Conservation (phyloP, 2,329 filamentous ascomycete species). For the Eurotiales sp. region DNA sequence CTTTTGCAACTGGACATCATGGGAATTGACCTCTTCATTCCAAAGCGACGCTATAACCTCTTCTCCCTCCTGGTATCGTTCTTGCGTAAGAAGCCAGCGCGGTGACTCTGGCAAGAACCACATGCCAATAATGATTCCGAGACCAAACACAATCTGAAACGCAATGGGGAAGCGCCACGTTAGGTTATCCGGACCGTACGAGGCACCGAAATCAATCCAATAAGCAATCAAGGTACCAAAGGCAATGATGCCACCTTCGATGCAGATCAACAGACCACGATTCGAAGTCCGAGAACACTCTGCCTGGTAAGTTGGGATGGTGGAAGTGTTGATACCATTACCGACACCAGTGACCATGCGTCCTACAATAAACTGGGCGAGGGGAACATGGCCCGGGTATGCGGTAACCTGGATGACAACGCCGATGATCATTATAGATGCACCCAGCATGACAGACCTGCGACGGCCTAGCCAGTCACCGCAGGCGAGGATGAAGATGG, state of each 20-base stretch:
- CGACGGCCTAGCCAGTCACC: constrained; percentile 37
- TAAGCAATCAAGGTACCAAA: constrained; percentile 28
- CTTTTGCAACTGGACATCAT: constrained; percentile 53
- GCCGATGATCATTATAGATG: constrained; percentile 47
- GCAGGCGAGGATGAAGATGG: constrained; percentile 33
- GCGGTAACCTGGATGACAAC: constrained; percentile 37
- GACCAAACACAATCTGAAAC: constrained; percentile 45
- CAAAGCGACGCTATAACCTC: constrained; percentile 47
- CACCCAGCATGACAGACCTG: constrained; percentile 54
- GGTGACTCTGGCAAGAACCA: constrained; percentile 34
- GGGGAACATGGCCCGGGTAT: constrained; percentile 29
- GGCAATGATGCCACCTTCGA: constrained; percentile 44
- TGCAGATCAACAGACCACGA: constrained; percentile 54
- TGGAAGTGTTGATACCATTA: constrained; percentile 55
- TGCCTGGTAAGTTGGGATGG: constrained; percentile 52
- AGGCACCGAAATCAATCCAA: constrained; percentile 25
- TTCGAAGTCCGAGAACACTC: constrained; percentile 49
- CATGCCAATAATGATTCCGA: constrained; percentile 38
- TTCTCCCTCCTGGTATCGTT: constrained; percentile 44
- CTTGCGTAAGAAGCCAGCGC: constrained; percentile 43
- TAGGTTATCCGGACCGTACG: constrained; percentile 23
- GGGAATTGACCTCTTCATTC: constrained; percentile 44
- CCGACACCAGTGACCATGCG: constrained; percentile 52
- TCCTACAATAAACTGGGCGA: constrained; percentile 52
- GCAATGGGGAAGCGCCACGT: constrained; percentile 48